Evolutionary conservation across 2,329 filamentous ascomycete species (phyloP).

Genomic region (Tolypocladium cylindrosporum): DNA sequence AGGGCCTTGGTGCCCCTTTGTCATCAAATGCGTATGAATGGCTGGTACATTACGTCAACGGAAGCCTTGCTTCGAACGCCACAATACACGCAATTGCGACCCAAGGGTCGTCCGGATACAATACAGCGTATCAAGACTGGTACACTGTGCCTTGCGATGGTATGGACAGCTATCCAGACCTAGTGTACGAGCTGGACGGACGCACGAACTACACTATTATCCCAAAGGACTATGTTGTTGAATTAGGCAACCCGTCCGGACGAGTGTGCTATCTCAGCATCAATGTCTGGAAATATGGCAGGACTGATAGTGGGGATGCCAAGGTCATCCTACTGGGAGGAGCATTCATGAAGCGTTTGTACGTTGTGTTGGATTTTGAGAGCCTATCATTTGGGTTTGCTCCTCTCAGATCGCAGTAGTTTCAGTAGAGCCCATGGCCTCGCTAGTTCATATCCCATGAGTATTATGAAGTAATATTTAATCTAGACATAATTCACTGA

Average conservation of each 20-base stretch:
- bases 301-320: background rate
- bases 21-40: background rate
- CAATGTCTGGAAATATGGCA: slow-evolving; percentile 1
- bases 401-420: background rate
- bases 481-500: too few species aligned
- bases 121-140: background rate
- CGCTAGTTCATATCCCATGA: background rate
- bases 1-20: slow-evolving; percentile 1
- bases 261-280: background rate
- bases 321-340: background rate
- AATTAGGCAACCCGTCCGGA: background rate
- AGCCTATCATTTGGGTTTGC: background rate
- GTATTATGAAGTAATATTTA: background rate
- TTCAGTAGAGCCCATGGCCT: background rate
- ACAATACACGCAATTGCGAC: background rate
- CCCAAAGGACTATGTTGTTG: background rate
- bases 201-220: background rate
- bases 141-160: background rate
- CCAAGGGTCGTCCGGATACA: slow-evolving; percentile 1
- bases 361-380: background rate
- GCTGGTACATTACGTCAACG: background rate
- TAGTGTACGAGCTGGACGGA: background rate
- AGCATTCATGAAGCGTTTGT: background rate
- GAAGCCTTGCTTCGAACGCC: background rate
- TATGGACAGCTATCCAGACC: background rate